Conservation (phyloP, 2,329 filamentous ascomycete genomes). For the Chaetomium strumarium region DNA sequence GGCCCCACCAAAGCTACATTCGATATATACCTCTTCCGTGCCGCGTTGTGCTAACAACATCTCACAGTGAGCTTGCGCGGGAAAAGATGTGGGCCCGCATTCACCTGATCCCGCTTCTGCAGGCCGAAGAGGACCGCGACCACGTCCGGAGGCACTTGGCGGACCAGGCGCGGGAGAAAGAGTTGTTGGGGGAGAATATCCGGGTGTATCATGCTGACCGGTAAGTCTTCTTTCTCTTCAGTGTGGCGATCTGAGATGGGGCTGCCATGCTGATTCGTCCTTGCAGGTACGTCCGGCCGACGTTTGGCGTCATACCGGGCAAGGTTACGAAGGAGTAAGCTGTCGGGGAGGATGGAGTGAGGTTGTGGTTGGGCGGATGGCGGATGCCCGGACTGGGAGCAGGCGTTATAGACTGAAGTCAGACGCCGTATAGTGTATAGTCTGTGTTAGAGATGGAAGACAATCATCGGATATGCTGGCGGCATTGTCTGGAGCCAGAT, state of each 20-base stretch:
- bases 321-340: conserved; percentile 44
- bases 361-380: not conserved
- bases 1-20: not conserved
- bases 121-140: conserved; percentile 95
- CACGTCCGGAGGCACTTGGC: conserved; percentile 81
- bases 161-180: conserved; percentile 84
- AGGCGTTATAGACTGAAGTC: not conserved
- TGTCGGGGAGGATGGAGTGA: not conserved
- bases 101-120: conserved; percentile 85
- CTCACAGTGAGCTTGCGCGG: conserved; percentile 76
- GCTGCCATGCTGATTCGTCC: conserved; percentile 6
- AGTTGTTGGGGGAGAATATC: conserved; percentile 75
- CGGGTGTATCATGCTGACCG: conserved; percentile 85
- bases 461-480: too few relatives aligned
- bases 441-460: not conserved
- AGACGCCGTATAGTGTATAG: not conserved
- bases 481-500: too few relatives aligned
- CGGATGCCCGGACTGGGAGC: too few relatives aligned
- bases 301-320: conserved; percentile 66
- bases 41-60: not conserved
- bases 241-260: not conserved
- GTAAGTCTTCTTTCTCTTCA: conserved; percentile 44
- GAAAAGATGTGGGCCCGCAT: conserved; percentile 99
- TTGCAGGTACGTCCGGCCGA: conserved; percentile 71
- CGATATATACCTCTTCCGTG: not conserved